A percentile compares a stretch with the other conserved stretches of the same genome.
Conservation (phyloP, 1,139 yeast species). For the Kodamaea sp. region DNA sequence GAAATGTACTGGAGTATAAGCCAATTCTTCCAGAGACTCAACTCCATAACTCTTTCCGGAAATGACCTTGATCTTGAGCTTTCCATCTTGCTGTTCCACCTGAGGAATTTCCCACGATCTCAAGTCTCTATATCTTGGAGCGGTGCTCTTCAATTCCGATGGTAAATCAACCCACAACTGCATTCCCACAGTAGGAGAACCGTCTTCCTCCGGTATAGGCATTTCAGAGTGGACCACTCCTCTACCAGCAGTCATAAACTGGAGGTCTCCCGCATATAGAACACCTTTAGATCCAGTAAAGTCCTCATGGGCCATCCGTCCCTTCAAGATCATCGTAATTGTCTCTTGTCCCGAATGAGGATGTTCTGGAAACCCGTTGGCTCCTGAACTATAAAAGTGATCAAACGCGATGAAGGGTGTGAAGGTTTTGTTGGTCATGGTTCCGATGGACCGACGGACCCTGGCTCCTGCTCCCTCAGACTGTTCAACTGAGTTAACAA, state of each 20-base stretch:
- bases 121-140: conserved; percentile 81
- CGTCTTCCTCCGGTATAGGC: conserved; percentile 67
- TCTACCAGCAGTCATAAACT: conserved; percentile 91
- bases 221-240: conserved; percentile 86
- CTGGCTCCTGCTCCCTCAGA: conserved; percentile 88
- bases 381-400: conserved; percentile 59
- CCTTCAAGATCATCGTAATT: conserved; percentile 69
- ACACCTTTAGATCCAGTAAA: conserved; percentile 82
- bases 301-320: conserved; percentile 86
- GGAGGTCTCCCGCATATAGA: conserved; percentile 80
- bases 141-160: conserved; percentile 59
- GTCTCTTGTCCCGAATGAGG: conserved; percentile 94
- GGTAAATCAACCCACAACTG: conserved; percentile 94
- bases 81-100: conserved; percentile 62
- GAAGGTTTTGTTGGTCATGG: conserved; percentile 64
- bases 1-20: conserved; percentile 80
- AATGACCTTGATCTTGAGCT: conserved; percentile 68
- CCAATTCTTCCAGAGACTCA: conserved; percentile 72
- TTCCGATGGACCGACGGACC: conserved; percentile 84
- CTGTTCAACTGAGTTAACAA: conserved; percentile 68
- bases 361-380: conserved; percentile 79
- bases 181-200: conserved; percentile 64
- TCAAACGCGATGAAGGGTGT: conserved; percentile 84
- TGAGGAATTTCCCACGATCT: conserved; percentile 68
- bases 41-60: conserved; percentile 78